Base-by-base conservation (phyloP, 75 land plant genomes). In the Sequoiadendron giganteum region DNA sequence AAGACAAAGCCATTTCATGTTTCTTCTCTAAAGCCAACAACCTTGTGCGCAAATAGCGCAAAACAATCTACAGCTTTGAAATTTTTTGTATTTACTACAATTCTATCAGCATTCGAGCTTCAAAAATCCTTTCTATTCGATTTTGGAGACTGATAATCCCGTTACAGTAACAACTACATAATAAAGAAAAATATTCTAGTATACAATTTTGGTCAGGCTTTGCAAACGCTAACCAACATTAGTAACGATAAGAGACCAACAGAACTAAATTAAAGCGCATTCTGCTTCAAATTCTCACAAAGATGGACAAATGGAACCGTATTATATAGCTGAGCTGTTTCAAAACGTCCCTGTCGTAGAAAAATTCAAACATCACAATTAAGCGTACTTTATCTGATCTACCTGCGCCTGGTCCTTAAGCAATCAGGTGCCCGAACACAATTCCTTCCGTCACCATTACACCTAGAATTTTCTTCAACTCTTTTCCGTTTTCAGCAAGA, bases 1-100 rank as follows among this genome's bases (percentile, higher is more conserved):
- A 49, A 45, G 54, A 82, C 84, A 82, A 82, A 45, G 84, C 84
- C 84, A 82, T 82, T 47, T 82, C 84, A 82, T 82, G 84, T 47
- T 82, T 19, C n/a, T 79, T 19, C n/a, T 40, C 28, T 82, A n/a
- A 28, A 43, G 8, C 47, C 10, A 82, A 43, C 13, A 82, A 82
- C 11, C 3, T 28, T 13, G 52, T 47, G 38, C 43, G 10, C 47
- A 82, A n/a, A 10, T 42, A 7, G 47, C 8, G 82, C 18, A 79
- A 15, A 21, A 25, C 10, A 79, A 21, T 21, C 21, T 79, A 79
- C 21, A 40, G 10, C 47, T n/a, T 82, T n/a, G 32, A 82, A 82
- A 82, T 28, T 47, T 0, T 45, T 13, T n/a, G 32, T 1, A 47
- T n/a, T 82, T 47, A 13, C 43, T 25, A 30, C 52, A 45, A 82